Percentiles rank a stretch among this genome's conserved stretches.
These are phyloP conservation scores for Eragrostis tef DNA, from an alignment of 202 grass and related monocot species.

Conservation along the genomic window DNA sequence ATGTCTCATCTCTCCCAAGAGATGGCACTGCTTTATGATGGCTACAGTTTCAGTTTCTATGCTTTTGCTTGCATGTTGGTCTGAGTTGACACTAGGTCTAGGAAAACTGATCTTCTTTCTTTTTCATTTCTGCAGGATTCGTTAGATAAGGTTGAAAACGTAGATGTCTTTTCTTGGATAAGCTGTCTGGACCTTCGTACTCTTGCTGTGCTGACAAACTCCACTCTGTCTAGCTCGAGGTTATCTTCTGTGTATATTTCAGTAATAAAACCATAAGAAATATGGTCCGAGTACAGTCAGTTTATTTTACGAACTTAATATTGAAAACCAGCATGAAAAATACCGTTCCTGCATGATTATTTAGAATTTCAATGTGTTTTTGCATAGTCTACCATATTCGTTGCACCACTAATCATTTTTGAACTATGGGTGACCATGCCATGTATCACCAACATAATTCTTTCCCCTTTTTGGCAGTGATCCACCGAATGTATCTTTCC, in stretches of 20 bases:
- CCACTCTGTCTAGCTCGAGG: conserved; percentile 57
- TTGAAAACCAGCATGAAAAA: neutral
- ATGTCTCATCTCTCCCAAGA: neutral
- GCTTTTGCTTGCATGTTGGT: neutral
- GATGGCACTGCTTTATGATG: neutral
- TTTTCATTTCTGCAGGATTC: neutral
- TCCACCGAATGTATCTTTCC: conserved; percentile 69
- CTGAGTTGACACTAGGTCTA: neutral
- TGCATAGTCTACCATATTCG: too few species aligned
- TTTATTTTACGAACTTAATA: neutral
- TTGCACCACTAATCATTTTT: conserved; percentile 2
- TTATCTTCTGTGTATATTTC: too few species aligned
- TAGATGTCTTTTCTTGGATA: conserved; percentile 76
- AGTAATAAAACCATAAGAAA: neutral
- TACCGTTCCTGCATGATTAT: neutral
- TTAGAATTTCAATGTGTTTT: neutral
- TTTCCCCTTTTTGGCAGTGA: conserved; percentile 53
- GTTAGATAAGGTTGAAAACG: conserved; percentile 32
- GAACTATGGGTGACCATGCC: neutral
- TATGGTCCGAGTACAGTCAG: neutral
- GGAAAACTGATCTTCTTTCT: conserved; percentile 24
- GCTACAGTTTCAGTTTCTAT: neutral
- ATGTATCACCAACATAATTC: neutral
- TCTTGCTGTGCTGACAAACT: conserved; percentile 76
- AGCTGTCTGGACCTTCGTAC: conserved; percentile 71